Percentiles rank a stretch among this genome's conserved stretches.
Conservation (phyloP, 495 filamentous ascomycete species). For the Penicillium steckii region DNA sequence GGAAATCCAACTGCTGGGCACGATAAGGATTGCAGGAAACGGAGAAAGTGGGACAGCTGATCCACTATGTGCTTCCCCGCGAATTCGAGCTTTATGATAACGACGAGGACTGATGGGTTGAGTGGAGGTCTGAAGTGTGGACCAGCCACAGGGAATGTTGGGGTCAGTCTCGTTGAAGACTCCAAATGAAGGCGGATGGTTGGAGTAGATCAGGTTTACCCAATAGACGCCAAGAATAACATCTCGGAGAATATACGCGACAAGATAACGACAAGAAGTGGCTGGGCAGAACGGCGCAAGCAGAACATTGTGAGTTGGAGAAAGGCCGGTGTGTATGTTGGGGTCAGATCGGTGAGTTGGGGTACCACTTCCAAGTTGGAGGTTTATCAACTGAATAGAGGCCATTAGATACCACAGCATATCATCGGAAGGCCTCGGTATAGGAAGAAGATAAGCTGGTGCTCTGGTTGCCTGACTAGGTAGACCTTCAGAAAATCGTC, state of each 20-base stretch:
- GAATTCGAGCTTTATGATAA: slow-evolving; percentile 19
- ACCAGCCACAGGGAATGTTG: background rate
- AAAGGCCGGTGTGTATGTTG: background rate
- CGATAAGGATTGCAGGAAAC: slow-evolving; percentile 5
- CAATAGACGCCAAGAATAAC: background rate
- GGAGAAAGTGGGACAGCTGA: slow-evolving; percentile 1
- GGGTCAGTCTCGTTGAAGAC: background rate
- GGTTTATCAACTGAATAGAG: background rate
- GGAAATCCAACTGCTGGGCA: background rate
- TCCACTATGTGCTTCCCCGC: slow-evolving; percentile 14
- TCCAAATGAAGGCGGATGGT: background rate
- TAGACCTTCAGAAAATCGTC: too few species aligned
- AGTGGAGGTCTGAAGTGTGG: background rate
- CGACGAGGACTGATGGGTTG: background rate
- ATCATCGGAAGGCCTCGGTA: too few species aligned
- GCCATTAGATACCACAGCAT: too few species aligned
- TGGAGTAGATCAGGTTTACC: background rate
- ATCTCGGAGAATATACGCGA: background rate
- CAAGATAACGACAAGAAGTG: background rate
- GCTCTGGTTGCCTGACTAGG: too few species aligned
- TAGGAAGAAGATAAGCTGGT: too few species aligned
- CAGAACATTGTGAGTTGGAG: background rate
- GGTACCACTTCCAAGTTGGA: background rate
- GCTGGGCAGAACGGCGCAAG: background rate
- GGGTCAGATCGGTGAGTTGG: slow-evolving; percentile 1